Evolutionary conservation across 176 grass and related monocot species (phyloP).

Genomic region (Dendrocalamus sinicus): DNA sequence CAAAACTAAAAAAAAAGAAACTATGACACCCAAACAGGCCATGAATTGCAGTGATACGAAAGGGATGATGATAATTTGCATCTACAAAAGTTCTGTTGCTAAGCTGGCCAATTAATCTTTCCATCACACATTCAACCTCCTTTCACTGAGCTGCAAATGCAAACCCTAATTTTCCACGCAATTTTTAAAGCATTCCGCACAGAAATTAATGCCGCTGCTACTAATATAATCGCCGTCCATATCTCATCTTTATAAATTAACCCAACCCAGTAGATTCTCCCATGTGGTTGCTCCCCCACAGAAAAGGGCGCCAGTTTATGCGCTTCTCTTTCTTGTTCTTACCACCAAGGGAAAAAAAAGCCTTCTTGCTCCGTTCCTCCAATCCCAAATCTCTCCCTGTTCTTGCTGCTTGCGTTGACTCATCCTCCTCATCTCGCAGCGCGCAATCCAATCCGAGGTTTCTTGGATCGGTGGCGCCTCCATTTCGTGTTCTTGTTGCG

Average conservation of each 20-base stretch:
- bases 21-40: no score
- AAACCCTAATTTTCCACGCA: not conserved
- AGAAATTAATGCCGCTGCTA: not conserved
- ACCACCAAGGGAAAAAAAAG: not conserved
- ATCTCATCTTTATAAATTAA: slow-evolving; percentile 18
- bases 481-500: slow-evolving; percentile 22
- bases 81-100: no score
- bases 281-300: slow-evolving; percentile 24
- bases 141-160: not conserved
- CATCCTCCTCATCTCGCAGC: slow-evolving; percentile 5
- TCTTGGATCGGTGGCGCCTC: slow-evolving; percentile 25
- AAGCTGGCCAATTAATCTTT: no score
- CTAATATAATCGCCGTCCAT: not conserved
- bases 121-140: no score
- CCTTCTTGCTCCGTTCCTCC: not conserved
- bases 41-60: no score
- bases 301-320: slow-evolving; percentile 56
- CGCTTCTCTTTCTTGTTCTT: not conserved
- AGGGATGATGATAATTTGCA: no score
- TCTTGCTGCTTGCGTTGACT: slow-evolving; percentile 22
- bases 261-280: not conserved
- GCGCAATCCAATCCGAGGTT: not conserved
- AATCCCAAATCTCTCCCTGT: slow-evolving; percentile 22
- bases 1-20: no score
- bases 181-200: not conserved